Percentiles rank a stretch among this genome's conserved stretches.
These are phyloP conservation scores for Aspergillus leporis DNA, from an alignment of 495 filamentous ascomycete species.

Conservation along the genomic window DNA sequence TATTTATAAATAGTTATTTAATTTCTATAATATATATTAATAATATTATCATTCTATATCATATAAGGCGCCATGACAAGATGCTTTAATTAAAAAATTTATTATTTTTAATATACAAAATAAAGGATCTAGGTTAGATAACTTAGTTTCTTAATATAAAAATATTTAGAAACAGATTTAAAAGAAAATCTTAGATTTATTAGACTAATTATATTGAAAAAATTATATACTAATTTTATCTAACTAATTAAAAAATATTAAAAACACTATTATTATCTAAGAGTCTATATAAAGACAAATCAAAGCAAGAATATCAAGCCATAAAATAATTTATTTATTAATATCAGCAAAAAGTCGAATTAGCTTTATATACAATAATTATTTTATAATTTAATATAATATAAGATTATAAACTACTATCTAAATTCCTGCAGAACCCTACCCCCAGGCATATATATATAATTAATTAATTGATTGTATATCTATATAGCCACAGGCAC, in stretches of 20 bases:
- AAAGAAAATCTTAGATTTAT: constrained; percentile 18
- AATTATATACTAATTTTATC: constrained; percentile 16
- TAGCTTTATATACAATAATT: constrained; percentile 20
- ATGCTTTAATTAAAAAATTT: background rate
- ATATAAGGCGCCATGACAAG: constrained; percentile 7
- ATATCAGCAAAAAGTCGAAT: constrained; percentile 31
- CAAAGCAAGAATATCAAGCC: no score
- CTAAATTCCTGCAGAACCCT: constrained; percentile 26
- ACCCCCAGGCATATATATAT: constrained; percentile 12
- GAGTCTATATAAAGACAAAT: background rate
- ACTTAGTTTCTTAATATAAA: constrained; percentile 23
- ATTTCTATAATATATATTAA: constrained; percentile 29
- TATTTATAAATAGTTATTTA: constrained; percentile 19
- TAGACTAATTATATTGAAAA: constrained; percentile 23
- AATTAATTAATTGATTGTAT: constrained; percentile 7
- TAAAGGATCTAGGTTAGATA: constrained; percentile 4
- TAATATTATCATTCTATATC: constrained; percentile 21
- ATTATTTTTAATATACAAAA: constrained; percentile 6
- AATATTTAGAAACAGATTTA: constrained; percentile 12
- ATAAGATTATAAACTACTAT: constrained; percentile 9
- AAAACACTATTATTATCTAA: constrained; percentile 14
- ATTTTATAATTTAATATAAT: constrained; percentile 24
- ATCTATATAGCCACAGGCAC: no score
- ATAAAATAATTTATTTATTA: constrained; percentile 10
- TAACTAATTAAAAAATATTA: background rate